These are phyloP conservation scores for Heteromeles arbutifolia DNA, from an alignment of 306 rosid species.

Conservation along the genomic window DNA sequence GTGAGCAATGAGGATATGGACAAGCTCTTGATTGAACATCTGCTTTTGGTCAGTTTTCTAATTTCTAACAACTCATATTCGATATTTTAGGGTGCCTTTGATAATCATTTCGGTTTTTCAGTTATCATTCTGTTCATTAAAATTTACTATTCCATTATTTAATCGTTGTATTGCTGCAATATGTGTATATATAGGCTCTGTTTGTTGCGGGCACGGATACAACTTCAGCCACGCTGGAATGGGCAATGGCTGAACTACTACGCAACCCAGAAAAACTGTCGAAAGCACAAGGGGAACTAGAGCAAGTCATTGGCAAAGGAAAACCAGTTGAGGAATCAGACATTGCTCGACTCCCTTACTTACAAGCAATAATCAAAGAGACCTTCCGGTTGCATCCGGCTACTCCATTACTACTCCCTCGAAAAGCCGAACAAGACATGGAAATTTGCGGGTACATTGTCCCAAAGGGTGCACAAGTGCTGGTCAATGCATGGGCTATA, in stretches of 20 bases:
- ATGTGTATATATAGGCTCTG: background rate
- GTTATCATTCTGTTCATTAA: background rate
- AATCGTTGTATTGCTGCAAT: background rate
- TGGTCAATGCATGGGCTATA: slow-evolving; percentile 20
- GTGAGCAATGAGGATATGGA: background rate
- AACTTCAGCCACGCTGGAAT: slow-evolving; percentile 7
- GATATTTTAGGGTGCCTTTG: too few species aligned
- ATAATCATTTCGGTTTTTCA: background rate
- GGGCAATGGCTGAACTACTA: background rate
- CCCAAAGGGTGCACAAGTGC: slow-evolving; percentile 21
- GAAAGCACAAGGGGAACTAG: background rate
- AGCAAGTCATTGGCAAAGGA: slow-evolving; percentile 1
- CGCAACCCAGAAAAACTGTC: background rate
- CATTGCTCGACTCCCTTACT: background rate
- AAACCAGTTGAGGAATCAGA: background rate
- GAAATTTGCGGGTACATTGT: slow-evolving; percentile 3
- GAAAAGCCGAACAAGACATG: slow-evolving; percentile 5
- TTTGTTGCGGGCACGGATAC: slow-evolving; percentile 17
- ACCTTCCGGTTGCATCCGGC: background rate
- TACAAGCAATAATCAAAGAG: slow-evolving; percentile 13
- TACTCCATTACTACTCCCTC: slow-evolving; percentile 6
- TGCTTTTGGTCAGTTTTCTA: background rate
- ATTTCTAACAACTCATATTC: background rate
- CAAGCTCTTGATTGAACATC: background rate
- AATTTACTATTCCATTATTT: background rate